Evolutionary conservation across 352 stramenopile genomes (phyloP).

Genomic region (Globisporangium cylindrosporum): DNA sequence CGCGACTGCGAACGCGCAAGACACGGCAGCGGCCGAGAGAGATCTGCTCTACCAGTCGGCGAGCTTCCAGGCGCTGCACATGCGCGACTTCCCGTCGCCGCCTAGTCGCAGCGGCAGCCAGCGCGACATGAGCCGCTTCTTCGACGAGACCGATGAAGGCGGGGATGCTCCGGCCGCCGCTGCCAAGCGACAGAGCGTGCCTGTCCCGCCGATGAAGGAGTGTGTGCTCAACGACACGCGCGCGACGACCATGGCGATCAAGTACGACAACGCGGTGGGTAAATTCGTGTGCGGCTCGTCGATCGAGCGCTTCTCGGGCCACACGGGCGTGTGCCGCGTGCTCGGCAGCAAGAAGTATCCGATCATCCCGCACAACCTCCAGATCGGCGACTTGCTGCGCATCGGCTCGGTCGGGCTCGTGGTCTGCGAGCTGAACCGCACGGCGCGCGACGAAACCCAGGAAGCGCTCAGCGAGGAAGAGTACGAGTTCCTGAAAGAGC

Average conservation of each 20-base stretch:
- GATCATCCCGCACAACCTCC: slow-evolving; percentile 67
- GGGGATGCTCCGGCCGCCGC: background rate
- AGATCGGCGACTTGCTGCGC: slow-evolving; percentile 80
- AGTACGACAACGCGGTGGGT: slow-evolving; percentile 54
- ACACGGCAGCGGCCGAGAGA: slow-evolving; percentile 25
- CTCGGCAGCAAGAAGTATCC: slow-evolving; percentile 87
- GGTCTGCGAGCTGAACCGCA: slow-evolving; percentile 88
- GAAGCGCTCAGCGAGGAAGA: slow-evolving; percentile 81
- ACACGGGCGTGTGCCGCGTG: slow-evolving; percentile 89
- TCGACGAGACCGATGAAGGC: slow-evolving; percentile 7
- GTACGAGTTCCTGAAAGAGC: slow-evolving; percentile 86
- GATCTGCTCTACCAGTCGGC: slow-evolving; percentile 37
- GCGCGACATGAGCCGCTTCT: slow-evolving; percentile 12
- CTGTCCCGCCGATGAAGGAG: slow-evolving; percentile 63
- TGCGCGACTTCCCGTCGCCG: slow-evolving; percentile 43
- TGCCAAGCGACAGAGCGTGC: slow-evolving; percentile 1
- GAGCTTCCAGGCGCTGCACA: slow-evolving; percentile 56
- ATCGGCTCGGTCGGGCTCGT: slow-evolving; percentile 92
- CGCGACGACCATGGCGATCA: slow-evolving; percentile 72
- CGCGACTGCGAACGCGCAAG: background rate
- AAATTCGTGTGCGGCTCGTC: slow-evolving; percentile 85
- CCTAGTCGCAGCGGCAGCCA: slow-evolving; percentile 12
- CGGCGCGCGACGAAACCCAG: slow-evolving; percentile 55
- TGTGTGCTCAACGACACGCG: slow-evolving; percentile 82
- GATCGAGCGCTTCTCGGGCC: slow-evolving; percentile 89